Evolutionary conservation across 1,139 yeast species (phyloP).

Genomic region (Kodamaea sp.): DNA sequence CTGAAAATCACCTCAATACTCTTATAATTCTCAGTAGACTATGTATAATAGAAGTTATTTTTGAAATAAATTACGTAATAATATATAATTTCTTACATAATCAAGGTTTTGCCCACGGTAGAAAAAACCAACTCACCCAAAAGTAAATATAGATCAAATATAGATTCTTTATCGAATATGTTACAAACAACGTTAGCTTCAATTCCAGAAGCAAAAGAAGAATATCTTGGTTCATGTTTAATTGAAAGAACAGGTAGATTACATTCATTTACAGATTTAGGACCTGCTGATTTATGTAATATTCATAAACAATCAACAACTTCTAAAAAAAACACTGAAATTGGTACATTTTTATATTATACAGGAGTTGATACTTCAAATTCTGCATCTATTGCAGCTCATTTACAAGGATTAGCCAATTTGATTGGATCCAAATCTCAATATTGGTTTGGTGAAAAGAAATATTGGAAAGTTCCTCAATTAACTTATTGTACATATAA

Average conservation of each 20-base stretch:
- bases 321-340: constrained; percentile 38
- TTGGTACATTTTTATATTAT: constrained; percentile 54
- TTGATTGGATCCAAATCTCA: constrained; percentile 55
- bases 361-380: constrained; percentile 58
- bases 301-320: constrained; percentile 46
- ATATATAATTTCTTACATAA: no score
- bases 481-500: constrained; percentile 48
- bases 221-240: constrained; percentile 46
- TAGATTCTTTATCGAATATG: constrained; percentile 19
- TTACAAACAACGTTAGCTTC: constrained; percentile 44
- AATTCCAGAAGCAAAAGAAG: constrained; percentile 52
- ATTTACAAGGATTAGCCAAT: constrained; percentile 72
- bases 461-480: constrained; percentile 71
- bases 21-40: no score
- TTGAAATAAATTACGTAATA: no score
- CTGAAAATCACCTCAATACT: no score
- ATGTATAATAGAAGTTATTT: no score
- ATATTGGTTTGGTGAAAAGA: constrained; percentile 62
- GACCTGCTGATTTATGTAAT: constrained; percentile 91
- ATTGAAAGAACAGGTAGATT: constrained; percentile 52
- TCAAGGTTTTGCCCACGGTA: no score
- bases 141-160: no score
- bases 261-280: constrained; percentile 52
- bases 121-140: no score
- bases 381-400: constrained; percentile 64